phyloP scores from a whole-genome alignment of 768 basidiomycete genomes.

The Cyclocybe aegerita region DNA sequence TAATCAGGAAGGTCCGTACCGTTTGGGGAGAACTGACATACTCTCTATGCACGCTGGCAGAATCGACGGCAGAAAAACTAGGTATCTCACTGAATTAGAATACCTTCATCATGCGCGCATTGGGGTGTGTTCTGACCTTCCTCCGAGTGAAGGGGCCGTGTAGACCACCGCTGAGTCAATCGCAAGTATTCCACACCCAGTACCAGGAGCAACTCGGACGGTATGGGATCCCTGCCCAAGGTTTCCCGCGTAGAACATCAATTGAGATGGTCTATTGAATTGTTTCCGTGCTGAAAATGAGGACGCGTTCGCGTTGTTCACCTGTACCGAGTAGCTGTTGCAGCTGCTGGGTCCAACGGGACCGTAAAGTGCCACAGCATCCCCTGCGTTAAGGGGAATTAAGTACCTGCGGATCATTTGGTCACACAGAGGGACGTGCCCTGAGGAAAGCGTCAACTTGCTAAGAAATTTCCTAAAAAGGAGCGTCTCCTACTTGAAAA shows the following conservation, averaged over 20 bases:
- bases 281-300: conserved; percentile 5
- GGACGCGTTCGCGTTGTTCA: conserved; percentile 2
- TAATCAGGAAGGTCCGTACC: too few species aligned
- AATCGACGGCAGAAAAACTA: too few species aligned
- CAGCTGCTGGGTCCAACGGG: conserved; percentile 10
- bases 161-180: conserved; percentile 18
- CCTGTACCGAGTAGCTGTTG: conserved; percentile 7
- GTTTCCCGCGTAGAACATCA: conserved; percentile 13
- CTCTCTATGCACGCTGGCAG: too few species aligned
- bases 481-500: conserved; percentile 8
- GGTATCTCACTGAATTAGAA: too few species aligned
- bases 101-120: too few species aligned
- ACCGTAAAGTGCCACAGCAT: conserved; percentile 15
- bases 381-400: conserved; percentile 10
- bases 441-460: neutral
- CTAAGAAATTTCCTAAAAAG: neutral
- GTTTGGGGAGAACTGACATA: too few species aligned
- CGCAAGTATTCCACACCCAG: conserved; percentile 6
- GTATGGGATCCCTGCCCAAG: conserved; percentile 13
- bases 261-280: conserved; percentile 10
- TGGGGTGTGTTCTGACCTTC: too few species aligned
- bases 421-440: conserved; percentile 6
- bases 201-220: neutral
- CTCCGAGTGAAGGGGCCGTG: conserved; percentile 16
- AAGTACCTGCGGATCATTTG: conserved; percentile 1